Percentiles rank a stretch among this genome's conserved stretches.
phyloP scores from a whole-genome alignment of 2,329 filamentous ascomycete species.

The Aspergillus neotritici region DNA sequence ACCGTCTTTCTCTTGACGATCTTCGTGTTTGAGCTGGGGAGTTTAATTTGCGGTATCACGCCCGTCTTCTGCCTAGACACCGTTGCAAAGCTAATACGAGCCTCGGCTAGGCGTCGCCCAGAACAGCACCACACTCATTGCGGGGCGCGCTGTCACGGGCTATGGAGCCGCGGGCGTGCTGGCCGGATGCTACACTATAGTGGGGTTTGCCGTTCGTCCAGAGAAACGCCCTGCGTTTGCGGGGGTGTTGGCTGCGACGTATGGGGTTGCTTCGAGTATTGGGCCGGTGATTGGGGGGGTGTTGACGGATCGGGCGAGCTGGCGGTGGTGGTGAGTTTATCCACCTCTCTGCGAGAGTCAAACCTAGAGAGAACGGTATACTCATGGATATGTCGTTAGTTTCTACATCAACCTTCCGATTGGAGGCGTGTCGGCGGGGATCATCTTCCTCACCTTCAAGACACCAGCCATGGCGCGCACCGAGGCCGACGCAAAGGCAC shows the following conservation, averaged over 20 bases:
- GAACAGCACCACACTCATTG: constrained; percentile 20
- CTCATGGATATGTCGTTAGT: no score
- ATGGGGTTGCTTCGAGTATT: constrained; percentile 16
- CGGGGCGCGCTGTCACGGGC: constrained; percentile 30
- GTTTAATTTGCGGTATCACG: no score
- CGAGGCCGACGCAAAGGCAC: constrained; percentile 31
- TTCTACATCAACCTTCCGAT: constrained; percentile 41
- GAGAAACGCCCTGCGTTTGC: constrained; percentile 25
- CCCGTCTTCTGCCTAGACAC: no score
- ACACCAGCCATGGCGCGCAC: no score
- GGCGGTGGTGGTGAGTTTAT: no score
- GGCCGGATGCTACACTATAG: constrained; percentile 42
- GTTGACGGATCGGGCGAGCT: constrained; percentile 34
- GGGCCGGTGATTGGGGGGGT: constrained; percentile 41
- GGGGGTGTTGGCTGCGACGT: constrained; percentile 19
- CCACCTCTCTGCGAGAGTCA: no score
- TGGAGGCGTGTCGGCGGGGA: constrained; percentile 16
- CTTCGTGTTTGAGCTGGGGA: no score
- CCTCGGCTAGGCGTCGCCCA: no score
- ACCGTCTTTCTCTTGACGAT: not conserved
- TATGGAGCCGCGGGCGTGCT: constrained; percentile 28
- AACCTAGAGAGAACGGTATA: no score
- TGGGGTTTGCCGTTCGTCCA: constrained; percentile 27
- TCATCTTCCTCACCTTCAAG: no score
- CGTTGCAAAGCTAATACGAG: no score